These are phyloP conservation scores for Breynia disticha DNA, from an alignment of 441 rosid species.

Conservation along the genomic window DNA sequence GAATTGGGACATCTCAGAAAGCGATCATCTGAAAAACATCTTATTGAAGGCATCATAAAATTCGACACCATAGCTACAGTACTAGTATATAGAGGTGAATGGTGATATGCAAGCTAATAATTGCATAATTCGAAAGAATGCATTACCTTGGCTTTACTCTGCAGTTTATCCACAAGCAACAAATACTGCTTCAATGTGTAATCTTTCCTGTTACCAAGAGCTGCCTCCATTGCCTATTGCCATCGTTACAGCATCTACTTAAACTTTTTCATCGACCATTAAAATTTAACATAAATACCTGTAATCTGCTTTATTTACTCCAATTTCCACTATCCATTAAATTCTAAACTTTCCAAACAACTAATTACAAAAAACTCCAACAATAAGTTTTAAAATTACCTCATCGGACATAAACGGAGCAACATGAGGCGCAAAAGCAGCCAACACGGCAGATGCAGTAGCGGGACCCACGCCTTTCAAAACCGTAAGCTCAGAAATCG, in stretches of 20 bases:
- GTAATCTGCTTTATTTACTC: no score
- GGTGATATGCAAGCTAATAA: not conserved
- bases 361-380: not conserved
- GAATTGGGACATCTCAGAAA: no score
- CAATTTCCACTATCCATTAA: no score
- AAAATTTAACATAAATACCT: no score
- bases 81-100: no score
- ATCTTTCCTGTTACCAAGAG: conserved; percentile 57
- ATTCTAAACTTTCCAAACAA: no score
- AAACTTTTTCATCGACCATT: no score
- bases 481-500: conserved; percentile 59
- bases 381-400: conserved; percentile 24
- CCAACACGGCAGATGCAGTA: conserved; percentile 77
- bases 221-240: conserved; percentile 65
- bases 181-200: conserved; percentile 68
- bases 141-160: conserved; percentile 61
- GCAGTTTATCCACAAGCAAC: conserved; percentile 42
- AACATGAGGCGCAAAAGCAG: conserved; percentile 73
- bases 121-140: conserved; percentile 5
- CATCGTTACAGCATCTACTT: not conserved
- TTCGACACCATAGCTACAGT: no score
- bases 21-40: no score
- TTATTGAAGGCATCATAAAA: no score
- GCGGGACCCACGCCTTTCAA: conserved; percentile 93
- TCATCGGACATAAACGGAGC: conserved; percentile 91